Conservation (phyloP, 306 rosid genomes). For the Vigna nakashimae region DNA sequence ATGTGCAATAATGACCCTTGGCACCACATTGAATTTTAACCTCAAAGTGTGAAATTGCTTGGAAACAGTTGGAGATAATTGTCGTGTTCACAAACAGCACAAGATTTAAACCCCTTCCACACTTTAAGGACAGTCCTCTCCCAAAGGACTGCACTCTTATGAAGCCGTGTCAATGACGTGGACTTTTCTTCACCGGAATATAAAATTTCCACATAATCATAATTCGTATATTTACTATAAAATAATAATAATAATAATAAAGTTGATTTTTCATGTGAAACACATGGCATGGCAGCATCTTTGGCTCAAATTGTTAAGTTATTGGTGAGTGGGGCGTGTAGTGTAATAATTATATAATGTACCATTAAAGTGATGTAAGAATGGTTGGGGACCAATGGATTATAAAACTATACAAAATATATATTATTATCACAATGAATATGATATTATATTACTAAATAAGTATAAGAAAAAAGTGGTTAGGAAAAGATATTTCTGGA, state of each 20-base stretch:
- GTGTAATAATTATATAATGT: not conserved
- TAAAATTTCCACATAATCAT: too few species aligned
- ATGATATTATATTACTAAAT: too few species aligned
- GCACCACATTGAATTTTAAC: constrained; percentile 9
- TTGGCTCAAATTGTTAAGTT: not conserved
- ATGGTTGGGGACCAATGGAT: too few species aligned
- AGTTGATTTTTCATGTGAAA: not conserved
- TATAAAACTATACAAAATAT: too few species aligned
- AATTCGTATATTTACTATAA: not conserved
- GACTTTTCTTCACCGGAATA: not conserved
- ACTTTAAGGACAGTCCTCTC: not conserved
- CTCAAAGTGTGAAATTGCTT: not conserved
- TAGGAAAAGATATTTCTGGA: too few species aligned
- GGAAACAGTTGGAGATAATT: constrained; percentile 2
- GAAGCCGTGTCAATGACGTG: not conserved
- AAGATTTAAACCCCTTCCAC: not conserved
- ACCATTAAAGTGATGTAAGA: not conserved
- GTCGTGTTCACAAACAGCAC: not conserved
- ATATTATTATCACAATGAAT: too few species aligned
- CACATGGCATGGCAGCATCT: not conserved
- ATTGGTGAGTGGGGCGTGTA: not conserved
- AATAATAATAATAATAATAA: not conserved
- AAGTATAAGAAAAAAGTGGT: too few species aligned
- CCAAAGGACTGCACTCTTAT: not conserved
- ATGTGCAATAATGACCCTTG: not conserved